Conservation (phyloP, 805 yeast genomes). For the Candida sakaeoensis region DNA sequence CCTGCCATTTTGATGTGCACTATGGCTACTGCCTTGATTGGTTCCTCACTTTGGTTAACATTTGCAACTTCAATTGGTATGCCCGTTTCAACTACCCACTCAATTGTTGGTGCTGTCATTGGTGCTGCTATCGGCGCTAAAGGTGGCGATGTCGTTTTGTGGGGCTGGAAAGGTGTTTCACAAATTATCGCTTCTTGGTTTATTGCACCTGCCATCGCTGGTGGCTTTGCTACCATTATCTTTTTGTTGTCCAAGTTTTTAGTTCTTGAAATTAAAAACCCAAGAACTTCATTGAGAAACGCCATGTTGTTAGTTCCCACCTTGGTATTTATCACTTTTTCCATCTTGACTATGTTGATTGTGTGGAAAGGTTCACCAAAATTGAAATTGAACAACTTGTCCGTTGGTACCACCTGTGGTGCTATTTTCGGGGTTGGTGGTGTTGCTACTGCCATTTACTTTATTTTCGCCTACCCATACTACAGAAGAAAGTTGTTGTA, state of each 20-base stretch:
- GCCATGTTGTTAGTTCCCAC: slow-evolving; percentile 58
- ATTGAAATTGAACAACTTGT: slow-evolving; percentile 51
- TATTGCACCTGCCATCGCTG: slow-evolving; percentile 71
- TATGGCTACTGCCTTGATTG: slow-evolving; percentile 73
- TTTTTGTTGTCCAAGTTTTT: slow-evolving; percentile 57
- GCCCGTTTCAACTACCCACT: slow-evolving; percentile 83
- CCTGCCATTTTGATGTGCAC: slow-evolving; percentile 74
- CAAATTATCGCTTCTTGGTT: slow-evolving; percentile 79
- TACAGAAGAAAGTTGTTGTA: slow-evolving; percentile 56
- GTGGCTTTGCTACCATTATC: slow-evolving; percentile 53
- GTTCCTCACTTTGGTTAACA: slow-evolving; percentile 68
- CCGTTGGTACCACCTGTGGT: slow-evolving; percentile 51
- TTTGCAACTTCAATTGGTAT: slow-evolving; percentile 63
- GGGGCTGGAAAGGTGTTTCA: slow-evolving; percentile 77
- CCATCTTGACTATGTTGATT: slow-evolving; percentile 69
- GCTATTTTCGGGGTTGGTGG: slow-evolving; percentile 64
- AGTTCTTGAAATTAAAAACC: slow-evolving; percentile 57
- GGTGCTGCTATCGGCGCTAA: slow-evolving; percentile 74
- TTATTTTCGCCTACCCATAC: slow-evolving; percentile 56
- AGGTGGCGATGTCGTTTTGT: slow-evolving; percentile 54
- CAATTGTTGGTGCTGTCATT: slow-evolving; percentile 71
- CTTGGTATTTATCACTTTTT: slow-evolving; percentile 56
- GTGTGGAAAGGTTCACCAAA: slow-evolving; percentile 81
- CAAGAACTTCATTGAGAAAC: slow-evolving; percentile 41
- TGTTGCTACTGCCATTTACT: slow-evolving; percentile 49